Base-by-base conservation (phyloP, 2,329 filamentous ascomycete species). In the Penicillium hordei region DNA sequence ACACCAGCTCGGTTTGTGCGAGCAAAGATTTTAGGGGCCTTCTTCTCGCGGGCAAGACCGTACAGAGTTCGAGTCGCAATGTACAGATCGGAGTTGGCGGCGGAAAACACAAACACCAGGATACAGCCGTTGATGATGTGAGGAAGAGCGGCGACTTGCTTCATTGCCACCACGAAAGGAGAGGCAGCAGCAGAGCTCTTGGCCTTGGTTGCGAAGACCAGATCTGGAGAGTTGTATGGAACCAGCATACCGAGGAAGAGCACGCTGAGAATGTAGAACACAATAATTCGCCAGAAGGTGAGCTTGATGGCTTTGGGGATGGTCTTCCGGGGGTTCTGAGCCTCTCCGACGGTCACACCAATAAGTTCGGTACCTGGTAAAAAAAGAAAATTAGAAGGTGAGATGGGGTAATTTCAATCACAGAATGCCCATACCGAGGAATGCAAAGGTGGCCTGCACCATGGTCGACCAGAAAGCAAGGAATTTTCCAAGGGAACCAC, bases 221-320 rank as follows among this genome's bases (percentile, higher is more conserved):
- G 65, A 7, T 54, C 52, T 3, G 19, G 25, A 2, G 91, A 83
- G 56, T 89, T 81, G 70, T 87, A 88, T 1, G 90, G 81, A 43
- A 91, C 82, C 19, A 90, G 71, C 49, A 90, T 86, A 5, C 88
- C 87, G 4, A 90, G 85, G 19, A 82, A 84, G 3, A 93, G 79
- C 0, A 88, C 85, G 1, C 89, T 88, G 3, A 89, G 81, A 33
- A 90, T 82, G 74, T 91, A 92, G 72, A 93, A 92, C 17, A 84
- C 76, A 0, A 86, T 85, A 38, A 93, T 79, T 12, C 90, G 87
- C 72, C 87, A 89, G 71, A 90, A 91, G 1, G 91, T 87, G 52
- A 87, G 84, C 58, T 90, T 90, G 73, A 87, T 91, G 1, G 89
- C 89, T 23, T 82, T 83, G 0, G 89, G 89, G 74, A 93, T 85